Evolutionary conservation across 768 basidiomycete species (phyloP).

Genomic region (Macrolepiota albuminosa): DNA sequence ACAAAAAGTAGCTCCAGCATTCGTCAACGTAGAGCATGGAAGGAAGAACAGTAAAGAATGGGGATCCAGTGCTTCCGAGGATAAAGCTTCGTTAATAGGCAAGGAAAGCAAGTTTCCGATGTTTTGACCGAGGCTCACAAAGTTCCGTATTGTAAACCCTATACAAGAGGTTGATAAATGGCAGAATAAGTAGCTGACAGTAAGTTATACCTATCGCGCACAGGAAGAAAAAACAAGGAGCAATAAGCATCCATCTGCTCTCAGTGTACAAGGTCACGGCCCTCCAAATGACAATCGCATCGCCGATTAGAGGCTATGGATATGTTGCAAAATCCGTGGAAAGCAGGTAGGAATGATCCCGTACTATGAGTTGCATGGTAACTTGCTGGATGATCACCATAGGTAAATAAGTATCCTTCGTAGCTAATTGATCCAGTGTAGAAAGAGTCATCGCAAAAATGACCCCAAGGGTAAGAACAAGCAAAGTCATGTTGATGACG

Average conservation of each 20-base stretch:
- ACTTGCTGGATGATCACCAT: neutral
- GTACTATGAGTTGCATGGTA: neutral
- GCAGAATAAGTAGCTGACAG: neutral
- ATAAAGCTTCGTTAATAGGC: neutral
- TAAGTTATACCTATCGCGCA: neutral
- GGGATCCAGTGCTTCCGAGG: neutral
- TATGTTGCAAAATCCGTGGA: neutral
- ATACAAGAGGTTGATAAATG: neutral
- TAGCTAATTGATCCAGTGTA: too few species aligned
- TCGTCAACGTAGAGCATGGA: neutral
- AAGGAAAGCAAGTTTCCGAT: neutral
- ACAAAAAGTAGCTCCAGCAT: neutral
- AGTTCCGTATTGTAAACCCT: neutral
- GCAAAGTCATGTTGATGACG: neutral
- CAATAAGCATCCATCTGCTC: neutral
- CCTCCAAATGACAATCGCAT: neutral
- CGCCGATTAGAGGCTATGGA: neutral
- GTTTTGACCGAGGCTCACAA: neutral
- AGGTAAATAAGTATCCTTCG: too few species aligned
- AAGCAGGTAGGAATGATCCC: neutral
- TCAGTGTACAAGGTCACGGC: neutral
- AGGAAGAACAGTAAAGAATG: neutral
- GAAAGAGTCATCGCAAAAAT: neutral
- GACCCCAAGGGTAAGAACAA: neutral
- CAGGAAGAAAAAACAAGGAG: neutral